Evolutionary conservation across 495 filamentous ascomycete species (phyloP), one percentile per base, ranked within the genome.

Genomic region (Podospora appendiculata): DNA sequence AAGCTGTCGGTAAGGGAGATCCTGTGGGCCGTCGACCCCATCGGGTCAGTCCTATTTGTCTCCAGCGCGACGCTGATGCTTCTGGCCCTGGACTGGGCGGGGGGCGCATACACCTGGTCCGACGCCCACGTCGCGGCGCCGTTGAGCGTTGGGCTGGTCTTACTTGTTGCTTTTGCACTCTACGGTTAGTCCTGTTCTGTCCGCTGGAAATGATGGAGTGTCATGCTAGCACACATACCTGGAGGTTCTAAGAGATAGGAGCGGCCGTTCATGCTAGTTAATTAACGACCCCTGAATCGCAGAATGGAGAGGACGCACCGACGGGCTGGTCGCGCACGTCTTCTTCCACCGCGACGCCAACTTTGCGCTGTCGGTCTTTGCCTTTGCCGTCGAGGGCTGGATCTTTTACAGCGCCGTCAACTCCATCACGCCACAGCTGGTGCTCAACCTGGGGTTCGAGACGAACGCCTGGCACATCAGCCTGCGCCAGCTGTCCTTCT

Each of bases 341-440:
- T 80, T 79, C 67, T 81, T 80, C 62, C 58, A 59, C 34, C 57
- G 68, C 18, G 73, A 76, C 32, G 70, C 70, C 16, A 81, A 81
- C 53, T 81, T 81, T 47, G 65, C 66, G 0, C 69, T 79, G 25
- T 70, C 79, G 0, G 62, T 71, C 32, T 79, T 79, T 55, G 76
- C 76, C 13, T 79, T 78, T 55, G 77, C 71, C 5, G 76, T 80
- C 34, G 77, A 82, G 65, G 76, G 75, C 55, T 82, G 78, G 75
- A 75, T 82, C 47, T 80, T 79, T 56, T 82, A 79, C 57, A 74
- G 70, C 47, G 77, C 77, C 18, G 75, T 82, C 36, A 82, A 79
- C 57, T 73, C 70, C 35, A 63, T 79, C 41, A 74, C 73, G 8
- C 78, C 79, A 3, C 75, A 79, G 49, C 71, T 80, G 45, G 65